Conservation (phyloP, 225 moss, liverwort and hornwort species). For the Pseudisothecium myosuroides region DNA sequence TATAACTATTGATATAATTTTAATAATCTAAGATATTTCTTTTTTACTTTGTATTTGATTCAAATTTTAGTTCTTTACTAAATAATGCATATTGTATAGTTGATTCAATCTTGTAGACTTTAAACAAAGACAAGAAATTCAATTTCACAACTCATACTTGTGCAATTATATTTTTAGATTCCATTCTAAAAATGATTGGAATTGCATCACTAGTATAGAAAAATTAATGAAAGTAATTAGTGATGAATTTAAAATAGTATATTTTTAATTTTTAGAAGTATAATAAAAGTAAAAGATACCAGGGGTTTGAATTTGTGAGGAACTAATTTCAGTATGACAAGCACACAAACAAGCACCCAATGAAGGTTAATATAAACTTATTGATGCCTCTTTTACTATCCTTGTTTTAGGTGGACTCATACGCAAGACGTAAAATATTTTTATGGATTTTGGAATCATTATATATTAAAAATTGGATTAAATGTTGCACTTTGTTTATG, state of each 20-base stretch:
- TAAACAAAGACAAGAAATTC: background rate
- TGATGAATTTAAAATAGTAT: background rate
- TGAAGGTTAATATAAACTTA: background rate
- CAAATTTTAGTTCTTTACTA: background rate
- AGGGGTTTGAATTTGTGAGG: background rate
- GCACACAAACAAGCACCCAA: background rate
- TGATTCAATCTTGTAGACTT: background rate
- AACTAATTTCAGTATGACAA: background rate
- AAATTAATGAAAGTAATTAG: background rate
- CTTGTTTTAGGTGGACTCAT: background rate
- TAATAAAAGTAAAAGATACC: background rate
- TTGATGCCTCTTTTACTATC: no score
- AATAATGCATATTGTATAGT: background rate
- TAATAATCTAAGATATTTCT: background rate
- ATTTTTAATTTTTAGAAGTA: background rate
- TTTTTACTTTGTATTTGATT: background rate
- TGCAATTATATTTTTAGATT: background rate
- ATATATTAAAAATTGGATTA: background rate
- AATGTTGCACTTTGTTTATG: background rate
- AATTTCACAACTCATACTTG: background rate
- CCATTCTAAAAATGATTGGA: background rate
- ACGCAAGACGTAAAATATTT: fast-evolving
- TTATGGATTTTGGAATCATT: background rate
- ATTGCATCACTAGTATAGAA: background rate
- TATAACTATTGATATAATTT: background rate